Percentiles rank a stretch among this genome's conserved stretches.
Evolutionary conservation across 257 asterid species (phyloP).

Genomic region (Leonotis leonurus): DNA sequence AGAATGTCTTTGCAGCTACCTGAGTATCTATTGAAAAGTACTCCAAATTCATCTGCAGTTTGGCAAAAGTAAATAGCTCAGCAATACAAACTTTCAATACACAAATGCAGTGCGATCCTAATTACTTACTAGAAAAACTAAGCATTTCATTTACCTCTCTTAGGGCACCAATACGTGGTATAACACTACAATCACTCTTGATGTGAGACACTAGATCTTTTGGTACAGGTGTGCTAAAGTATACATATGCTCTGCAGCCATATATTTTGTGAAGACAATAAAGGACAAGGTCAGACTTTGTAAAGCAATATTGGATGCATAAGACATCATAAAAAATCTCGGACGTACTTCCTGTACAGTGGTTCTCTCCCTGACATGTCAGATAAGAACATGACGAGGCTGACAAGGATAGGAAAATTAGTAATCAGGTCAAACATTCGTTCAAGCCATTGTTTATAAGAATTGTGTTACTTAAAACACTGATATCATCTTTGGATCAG

Average conservation of each 20-base stretch:
- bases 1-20: constrained; percentile 37
- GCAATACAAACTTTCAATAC: not conserved
- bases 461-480: constrained; percentile 1
- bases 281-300: constrained; percentile 16
- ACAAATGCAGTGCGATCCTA: not conserved
- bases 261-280: constrained; percentile 12
- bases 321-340: not conserved
- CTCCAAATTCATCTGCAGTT: constrained; percentile 89
- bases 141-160: constrained; percentile 56
- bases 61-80: constrained; percentile 14
- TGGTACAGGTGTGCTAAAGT: constrained; percentile 76
- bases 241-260: constrained; percentile 77
- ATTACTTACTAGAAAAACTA: constrained; percentile 10
- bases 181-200: constrained; percentile 82
- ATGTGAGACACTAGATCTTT: constrained; percentile 73
- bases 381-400: constrained; percentile 90
- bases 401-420: constrained; percentile 34
- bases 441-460: constrained; percentile 6
- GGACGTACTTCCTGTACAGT: constrained; percentile 72
- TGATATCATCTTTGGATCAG: not conserved
- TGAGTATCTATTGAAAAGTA: constrained; percentile 82
- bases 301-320: not conserved
- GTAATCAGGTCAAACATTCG: constrained; percentile 31
- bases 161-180: constrained; percentile 96
- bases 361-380: constrained; percentile 99